Conservation (phyloP, 345 rosid genomes). For the Populus alba region DNA sequence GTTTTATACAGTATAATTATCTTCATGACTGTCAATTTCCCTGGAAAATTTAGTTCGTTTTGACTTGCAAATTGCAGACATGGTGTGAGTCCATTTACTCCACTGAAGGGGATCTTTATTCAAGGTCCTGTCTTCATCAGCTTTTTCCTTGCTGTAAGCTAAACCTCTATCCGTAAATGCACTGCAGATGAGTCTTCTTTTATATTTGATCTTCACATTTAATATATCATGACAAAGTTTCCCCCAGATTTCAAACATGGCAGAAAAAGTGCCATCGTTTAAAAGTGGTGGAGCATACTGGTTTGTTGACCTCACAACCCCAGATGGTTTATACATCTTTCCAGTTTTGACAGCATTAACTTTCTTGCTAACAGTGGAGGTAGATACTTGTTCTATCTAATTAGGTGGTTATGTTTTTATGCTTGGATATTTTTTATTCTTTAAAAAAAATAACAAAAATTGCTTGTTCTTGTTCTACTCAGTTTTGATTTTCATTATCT, state of each 20-base stretch:
- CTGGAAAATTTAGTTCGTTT: background rate
- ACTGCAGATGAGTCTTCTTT: background rate
- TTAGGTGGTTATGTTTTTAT: background rate
- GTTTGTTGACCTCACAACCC: constrained; percentile 73
- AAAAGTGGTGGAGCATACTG: constrained; percentile 76
- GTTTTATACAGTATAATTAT: background rate
- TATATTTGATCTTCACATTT: background rate
- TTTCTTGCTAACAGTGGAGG: constrained; percentile 84
- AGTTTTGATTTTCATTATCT: background rate
- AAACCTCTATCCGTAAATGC: background rate
- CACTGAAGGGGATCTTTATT: constrained; percentile 76
- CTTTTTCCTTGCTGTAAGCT: constrained; percentile 83
- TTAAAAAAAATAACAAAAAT: background rate
- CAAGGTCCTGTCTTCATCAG: constrained; percentile 76
- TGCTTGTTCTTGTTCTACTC: background rate
- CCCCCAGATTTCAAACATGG: constrained; percentile 71
- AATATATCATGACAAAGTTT: background rate
- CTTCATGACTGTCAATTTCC: background rate
- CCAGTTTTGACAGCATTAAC: constrained; percentile 63
- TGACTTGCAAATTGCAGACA: constrained; percentile 43
- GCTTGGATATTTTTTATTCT: background rate
- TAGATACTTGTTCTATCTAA: constrained; percentile 22
- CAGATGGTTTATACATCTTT: constrained; percentile 66
- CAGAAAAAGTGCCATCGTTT: constrained; percentile 83
- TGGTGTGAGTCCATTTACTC: constrained; percentile 78